Percentiles rank a stretch among this genome's conserved stretches.
Evolutionary conservation across 1,284 basidiomycete genomes (phyloP).

Genomic region (Meira miltonrushii): DNA sequence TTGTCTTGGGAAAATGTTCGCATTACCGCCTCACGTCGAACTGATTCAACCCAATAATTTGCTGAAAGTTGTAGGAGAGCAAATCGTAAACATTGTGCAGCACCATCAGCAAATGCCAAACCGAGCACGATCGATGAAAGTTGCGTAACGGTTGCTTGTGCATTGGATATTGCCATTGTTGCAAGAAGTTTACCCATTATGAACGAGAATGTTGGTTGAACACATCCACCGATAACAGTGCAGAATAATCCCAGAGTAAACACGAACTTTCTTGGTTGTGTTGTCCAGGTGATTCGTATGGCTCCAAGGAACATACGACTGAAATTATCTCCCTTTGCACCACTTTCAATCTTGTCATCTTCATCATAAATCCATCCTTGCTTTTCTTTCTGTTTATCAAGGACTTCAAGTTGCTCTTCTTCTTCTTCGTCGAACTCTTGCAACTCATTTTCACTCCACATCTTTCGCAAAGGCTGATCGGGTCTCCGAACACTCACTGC

Average conservation of each 20-base stretch:
- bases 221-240: constrained; percentile 65
- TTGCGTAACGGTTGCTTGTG: constrained; percentile 54
- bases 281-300: constrained; percentile 64
- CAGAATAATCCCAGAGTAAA: constrained; percentile 63
- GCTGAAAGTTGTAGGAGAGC: constrained; percentile 61
- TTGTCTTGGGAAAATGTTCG: constrained; percentile 77
- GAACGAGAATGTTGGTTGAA: constrained; percentile 87
- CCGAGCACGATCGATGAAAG: constrained; percentile 58
- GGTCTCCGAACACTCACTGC: not conserved
- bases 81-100: constrained; percentile 65
- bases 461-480: not conserved
- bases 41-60: constrained; percentile 68
- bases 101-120: constrained; percentile 69
- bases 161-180: constrained; percentile 60
- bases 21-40: constrained; percentile 63
- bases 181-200: constrained; percentile 76
- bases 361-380: not conserved
- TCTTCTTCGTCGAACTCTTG: not conserved
- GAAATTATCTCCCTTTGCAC: not conserved
- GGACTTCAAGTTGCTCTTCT: not conserved
- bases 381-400: not conserved
- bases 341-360: not conserved
- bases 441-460: constrained; percentile 4
- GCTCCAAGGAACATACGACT: constrained; percentile 45
- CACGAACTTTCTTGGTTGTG: constrained; percentile 69